phyloP scores from a whole-genome alignment of 2,329 filamentous ascomycete species.

The Trichophyton verrucosum region DNA sequence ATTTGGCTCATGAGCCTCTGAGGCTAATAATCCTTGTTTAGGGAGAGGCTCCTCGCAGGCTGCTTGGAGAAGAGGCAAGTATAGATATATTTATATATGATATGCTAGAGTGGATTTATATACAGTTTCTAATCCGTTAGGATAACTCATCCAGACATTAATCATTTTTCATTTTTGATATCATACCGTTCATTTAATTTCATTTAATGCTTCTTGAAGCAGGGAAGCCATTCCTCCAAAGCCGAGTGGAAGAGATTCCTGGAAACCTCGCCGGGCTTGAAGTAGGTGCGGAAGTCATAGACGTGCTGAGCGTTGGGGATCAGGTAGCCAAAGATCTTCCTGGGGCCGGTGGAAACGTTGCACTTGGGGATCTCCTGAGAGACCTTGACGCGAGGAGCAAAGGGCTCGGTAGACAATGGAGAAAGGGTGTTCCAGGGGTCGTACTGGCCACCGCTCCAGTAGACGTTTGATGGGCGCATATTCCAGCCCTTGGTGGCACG shows the following conservation, averaged over 20 bases:
- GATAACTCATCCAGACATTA: neutral
- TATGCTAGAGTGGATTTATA: neutral
- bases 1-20: too few relatives aligned
- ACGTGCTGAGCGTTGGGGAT: conserved; percentile 37
- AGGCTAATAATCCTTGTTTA: too few relatives aligned
- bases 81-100: neutral
- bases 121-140: neutral
- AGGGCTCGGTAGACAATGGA: conserved; percentile 30
- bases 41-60: too few relatives aligned
- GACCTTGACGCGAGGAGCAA: conserved; percentile 29
- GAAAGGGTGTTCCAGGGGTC: conserved; percentile 42
- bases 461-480: conserved; percentile 41
- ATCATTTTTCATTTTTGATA: neutral
- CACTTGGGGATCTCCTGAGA: conserved; percentile 35
- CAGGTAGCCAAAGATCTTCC: conserved; percentile 38
- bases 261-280: conserved; percentile 23
- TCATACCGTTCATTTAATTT: neutral
- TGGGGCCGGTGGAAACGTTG: conserved; percentile 23
- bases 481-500: conserved; percentile 38
- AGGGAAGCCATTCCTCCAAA: conserved; percentile 36
- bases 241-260: conserved; percentile 30
- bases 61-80: too few relatives aligned
- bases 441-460: conserved; percentile 40
- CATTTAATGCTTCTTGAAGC: conserved; percentile 22
- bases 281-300: conserved; percentile 34